Evolutionary conservation across 768 basidiomycete species (phyloP), one percentile per base, ranked within the genome.

Genomic region (Multifurca ochricompacta): DNA sequence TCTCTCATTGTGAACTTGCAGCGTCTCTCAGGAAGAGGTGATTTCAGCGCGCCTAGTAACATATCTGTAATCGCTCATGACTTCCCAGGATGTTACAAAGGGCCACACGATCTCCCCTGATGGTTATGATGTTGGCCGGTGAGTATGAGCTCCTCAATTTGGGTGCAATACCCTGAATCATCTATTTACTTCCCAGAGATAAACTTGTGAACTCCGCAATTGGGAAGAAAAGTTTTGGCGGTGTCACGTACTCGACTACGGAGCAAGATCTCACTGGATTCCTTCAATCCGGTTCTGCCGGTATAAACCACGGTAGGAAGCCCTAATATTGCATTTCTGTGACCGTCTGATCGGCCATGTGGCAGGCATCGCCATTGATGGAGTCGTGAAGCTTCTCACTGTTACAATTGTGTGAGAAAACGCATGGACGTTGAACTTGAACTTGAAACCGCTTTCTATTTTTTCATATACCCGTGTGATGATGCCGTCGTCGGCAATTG

Each of bases 321-420:
- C 3, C 23, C 7, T 23, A 11, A 6, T 6, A 32, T 14, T 34
- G 9, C 23, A 18, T 23, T 13, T 16, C 23, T 16, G 14, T 11
- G 10, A 5, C 21, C 23, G 43, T 11, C 14, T 56, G 41, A 44
- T 39, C 35, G 43, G 35, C 27, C 18, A 48, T 10, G 77, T 75
- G 13, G 48, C 57, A 81, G 82, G 71, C 27, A 85, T 83, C 48
- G 74, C 82, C 3, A 74, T 74, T 32, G 82, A 83, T 62, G 82
- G 82, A 40, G 70, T 76, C 31, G 75, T 78, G 14, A 74, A 74
- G 1, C 61, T 58, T 19, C 67, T 85, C 50, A 83, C 78, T 2
- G 76, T 83, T 18, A 75, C 68, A 3, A 75, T 78, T 28, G 40
- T 67, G 41, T 71, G 58, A 68, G 32, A 6, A 23, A 23, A 28